A percentile compares a stretch with the other conserved stretches of the same genome.
These are phyloP conservation scores for Lactarius vividus DNA, from an alignment of 768 basidiomycete genomes.

Conservation along the genomic window DNA sequence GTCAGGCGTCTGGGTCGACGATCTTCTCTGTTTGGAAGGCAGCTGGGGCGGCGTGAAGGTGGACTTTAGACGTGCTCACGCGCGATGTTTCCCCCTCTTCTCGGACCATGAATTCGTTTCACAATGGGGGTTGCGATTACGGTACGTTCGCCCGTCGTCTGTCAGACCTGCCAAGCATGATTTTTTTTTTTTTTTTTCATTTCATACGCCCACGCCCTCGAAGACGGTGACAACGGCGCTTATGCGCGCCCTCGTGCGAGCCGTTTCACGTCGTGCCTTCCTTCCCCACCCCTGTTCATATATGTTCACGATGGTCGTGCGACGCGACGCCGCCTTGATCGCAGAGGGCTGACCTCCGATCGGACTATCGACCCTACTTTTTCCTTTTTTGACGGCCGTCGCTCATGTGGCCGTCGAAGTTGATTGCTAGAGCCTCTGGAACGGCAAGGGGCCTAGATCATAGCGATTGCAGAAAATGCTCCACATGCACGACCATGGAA, in stretches of 20 bases:
- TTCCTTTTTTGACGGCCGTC: slow-evolving; percentile 83
- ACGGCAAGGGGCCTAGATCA: slow-evolving; percentile 56
- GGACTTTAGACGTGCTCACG: slow-evolving; percentile 91
- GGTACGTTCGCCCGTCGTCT: slow-evolving; percentile 47
- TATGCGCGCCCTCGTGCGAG: slow-evolving; percentile 95
- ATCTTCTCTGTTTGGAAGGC: slow-evolving; percentile 70
- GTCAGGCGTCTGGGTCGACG: slow-evolving; percentile 55
- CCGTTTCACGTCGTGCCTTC: slow-evolving; percentile 80
- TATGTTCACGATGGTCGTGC: slow-evolving; percentile 87
- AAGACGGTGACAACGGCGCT: slow-evolving; percentile 50
- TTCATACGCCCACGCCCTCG: background rate
- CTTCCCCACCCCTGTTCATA: slow-evolving; percentile 58
- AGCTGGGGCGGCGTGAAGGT: slow-evolving; percentile 88
- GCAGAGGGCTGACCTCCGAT: slow-evolving; percentile 73
- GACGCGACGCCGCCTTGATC: slow-evolving; percentile 80
- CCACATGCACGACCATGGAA: slow-evolving; percentile 96
- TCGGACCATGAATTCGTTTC: slow-evolving; percentile 92
- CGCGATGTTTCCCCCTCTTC: slow-evolving; percentile 75
- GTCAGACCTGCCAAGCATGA: slow-evolving; percentile 30
- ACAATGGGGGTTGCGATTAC: slow-evolving; percentile 90
- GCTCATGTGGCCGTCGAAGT: slow-evolving; percentile 88
- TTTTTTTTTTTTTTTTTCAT: background rate
- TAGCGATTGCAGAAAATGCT: slow-evolving; percentile 66
- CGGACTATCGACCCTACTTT: slow-evolving; percentile 77
- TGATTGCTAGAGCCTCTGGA: slow-evolving; percentile 84